A percentile compares a stretch with the other conserved stretches of the same genome.
These are phyloP conservation scores for Naganishia antarctica DNA, from an alignment of 768 basidiomycete genomes.

Conservation along the genomic window DNA sequence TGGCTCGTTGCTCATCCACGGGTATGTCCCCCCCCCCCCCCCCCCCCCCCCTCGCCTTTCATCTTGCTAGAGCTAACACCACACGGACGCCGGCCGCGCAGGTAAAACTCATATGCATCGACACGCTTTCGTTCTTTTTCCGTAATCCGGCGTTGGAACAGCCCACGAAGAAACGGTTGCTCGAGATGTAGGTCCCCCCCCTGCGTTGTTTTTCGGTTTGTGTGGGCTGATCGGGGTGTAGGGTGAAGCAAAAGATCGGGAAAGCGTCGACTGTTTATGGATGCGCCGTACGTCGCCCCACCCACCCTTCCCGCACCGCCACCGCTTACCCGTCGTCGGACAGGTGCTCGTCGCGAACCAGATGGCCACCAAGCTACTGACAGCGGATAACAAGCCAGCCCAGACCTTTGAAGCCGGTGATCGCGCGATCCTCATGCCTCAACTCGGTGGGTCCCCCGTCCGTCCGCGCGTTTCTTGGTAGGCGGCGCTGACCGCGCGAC, in stretches of 20 bases:
- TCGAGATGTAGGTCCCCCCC: slow-evolving; percentile 39
- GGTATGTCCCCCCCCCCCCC: slow-evolving; percentile 19
- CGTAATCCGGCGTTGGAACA: slow-evolving; percentile 40
- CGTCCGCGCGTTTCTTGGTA: no score
- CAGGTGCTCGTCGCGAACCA: slow-evolving; percentile 45
- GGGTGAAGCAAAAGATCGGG: slow-evolving; percentile 40
- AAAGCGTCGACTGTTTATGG: slow-evolving; percentile 40
- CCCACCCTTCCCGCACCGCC: neutral
- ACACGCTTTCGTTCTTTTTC: slow-evolving; percentile 46
- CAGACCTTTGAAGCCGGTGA: slow-evolving; percentile 45
- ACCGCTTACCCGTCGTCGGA: neutral
- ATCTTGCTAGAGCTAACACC: slow-evolving; percentile 38
- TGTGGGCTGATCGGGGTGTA: slow-evolving; percentile 10
- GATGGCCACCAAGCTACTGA: slow-evolving; percentile 46
- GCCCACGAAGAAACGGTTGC: slow-evolving; percentile 30
- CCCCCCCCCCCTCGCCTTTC: slow-evolving; percentile 38
- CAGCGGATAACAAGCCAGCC: slow-evolving; percentile 43
- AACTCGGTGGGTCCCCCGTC: slow-evolving; percentile 37
- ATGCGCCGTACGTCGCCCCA: slow-evolving; percentile 32
- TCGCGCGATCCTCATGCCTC: slow-evolving; percentile 45
- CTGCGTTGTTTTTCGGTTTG: neutral
- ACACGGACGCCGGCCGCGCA: slow-evolving; percentile 30
- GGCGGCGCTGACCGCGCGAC: neutral
- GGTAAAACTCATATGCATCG: slow-evolving; percentile 44
- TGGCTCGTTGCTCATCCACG: neutral